Evolutionary conservation across 2,329 filamentous ascomycete species (phyloP).

Genomic region (Scorias spongiosa): DNA sequence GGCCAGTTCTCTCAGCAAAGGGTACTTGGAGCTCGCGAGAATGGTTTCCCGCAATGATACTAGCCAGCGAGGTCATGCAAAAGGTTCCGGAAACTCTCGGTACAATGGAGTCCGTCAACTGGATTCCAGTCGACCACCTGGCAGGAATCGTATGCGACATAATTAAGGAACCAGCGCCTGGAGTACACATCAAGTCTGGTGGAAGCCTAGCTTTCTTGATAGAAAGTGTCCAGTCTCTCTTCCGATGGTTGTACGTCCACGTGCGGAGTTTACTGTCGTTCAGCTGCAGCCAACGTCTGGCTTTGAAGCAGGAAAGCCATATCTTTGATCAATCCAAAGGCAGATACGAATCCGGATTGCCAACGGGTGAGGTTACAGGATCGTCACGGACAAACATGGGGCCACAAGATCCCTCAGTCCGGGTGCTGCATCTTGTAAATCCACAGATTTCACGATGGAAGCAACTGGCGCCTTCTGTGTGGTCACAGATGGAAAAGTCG

Average conservation of each 20-base stretch:
- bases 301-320: not conserved
- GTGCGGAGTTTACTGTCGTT: not conserved
- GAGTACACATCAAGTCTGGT: not conserved
- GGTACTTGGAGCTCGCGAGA: slow-evolving; percentile 28
- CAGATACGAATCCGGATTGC: not conserved
- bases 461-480: not conserved
- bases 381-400: not conserved
- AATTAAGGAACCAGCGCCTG: slow-evolving; percentile 15
- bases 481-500: not conserved
- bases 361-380: not conserved
- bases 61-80: slow-evolving; percentile 23
- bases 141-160: slow-evolving; percentile 14
- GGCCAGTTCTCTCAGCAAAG: slow-evolving; percentile 8
- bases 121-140: slow-evolving; percentile 30
- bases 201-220: not conserved
- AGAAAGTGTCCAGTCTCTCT: not conserved
- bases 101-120: slow-evolving; percentile 23
- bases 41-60: slow-evolving; percentile 28
- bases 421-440: not conserved
- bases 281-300: not conserved
- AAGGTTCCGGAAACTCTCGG: slow-evolving; percentile 25
- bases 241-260: not conserved
- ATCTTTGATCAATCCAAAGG: not conserved
- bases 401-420: not conserved
- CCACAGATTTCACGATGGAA: not conserved